Evolutionary conservation across 2,329 filamentous ascomycete species (phyloP).

Genomic region (Calonectria crousiana): DNA sequence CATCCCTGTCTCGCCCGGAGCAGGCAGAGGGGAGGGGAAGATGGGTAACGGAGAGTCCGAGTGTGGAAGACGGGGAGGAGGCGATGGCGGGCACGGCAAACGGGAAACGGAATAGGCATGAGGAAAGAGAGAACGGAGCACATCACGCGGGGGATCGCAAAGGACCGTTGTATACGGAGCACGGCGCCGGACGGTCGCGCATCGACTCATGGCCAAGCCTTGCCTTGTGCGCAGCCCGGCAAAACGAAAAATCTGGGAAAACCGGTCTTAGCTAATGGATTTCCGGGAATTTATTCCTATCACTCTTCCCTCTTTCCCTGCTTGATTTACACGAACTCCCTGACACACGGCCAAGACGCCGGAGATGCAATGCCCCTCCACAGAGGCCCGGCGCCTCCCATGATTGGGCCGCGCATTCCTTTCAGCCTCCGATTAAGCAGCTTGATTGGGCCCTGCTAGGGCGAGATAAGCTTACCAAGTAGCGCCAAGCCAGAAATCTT

Average conservation of each 20-base stretch:
- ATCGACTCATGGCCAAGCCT: not conserved
- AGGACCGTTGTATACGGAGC: constrained; percentile 6
- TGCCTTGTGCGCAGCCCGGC: not conserved
- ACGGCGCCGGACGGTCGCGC: not conserved
- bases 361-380: constrained; percentile 1
- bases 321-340: constrained; percentile 6
- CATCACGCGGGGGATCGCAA: not conserved
- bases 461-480: constrained; percentile 40
- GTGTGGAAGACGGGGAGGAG: constrained; percentile 1
- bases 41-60: constrained; percentile 2
- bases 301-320: not conserved
- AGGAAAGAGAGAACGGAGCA: not conserved
- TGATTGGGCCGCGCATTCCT: constrained; percentile 30
- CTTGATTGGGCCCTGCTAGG: constrained; percentile 23
- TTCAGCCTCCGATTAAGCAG: constrained; percentile 11
- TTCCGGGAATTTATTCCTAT: not conserved
- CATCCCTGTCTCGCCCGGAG: constrained; percentile 6
- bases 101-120: not conserved
- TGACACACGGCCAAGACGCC: constrained; percentile 27
- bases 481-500: constrained; percentile 38
- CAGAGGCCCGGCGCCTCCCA: not conserved
- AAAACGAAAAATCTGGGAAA: not conserved
- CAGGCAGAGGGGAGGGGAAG: not conserved
- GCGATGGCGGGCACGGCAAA: not conserved
- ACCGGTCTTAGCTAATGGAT: not conserved